Conservation (phyloP, 2,329 filamentous ascomycete species). For the Teratosphaeria destructans region DNA sequence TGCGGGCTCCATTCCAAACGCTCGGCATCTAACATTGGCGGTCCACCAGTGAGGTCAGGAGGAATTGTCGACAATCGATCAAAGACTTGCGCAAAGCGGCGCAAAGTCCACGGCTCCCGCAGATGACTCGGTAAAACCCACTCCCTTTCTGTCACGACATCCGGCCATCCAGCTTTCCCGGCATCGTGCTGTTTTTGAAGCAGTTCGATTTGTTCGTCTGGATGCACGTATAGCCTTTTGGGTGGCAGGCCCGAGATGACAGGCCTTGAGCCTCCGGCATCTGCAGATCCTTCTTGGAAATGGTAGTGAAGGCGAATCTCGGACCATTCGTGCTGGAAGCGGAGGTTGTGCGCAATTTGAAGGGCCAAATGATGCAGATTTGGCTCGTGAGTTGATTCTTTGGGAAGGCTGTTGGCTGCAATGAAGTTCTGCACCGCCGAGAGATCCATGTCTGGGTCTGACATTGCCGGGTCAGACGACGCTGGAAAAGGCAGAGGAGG, state of each 20-base stretch:
- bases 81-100: conserved; percentile 58
- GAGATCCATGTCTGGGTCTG: not conserved
- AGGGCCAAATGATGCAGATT: conserved; percentile 41
- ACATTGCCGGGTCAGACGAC: not conserved
- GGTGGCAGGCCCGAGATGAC: conserved; percentile 65
- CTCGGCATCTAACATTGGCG: conserved; percentile 1
- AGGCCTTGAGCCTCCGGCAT: conserved; percentile 43
- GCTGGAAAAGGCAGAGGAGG: not conserved
- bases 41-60: conserved; percentile 18
- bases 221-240: conserved; percentile 63
- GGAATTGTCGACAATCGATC: conserved; percentile 43
- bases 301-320: conserved; percentile 42
- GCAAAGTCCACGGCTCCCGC: conserved; percentile 61
- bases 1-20: not conserved
- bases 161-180: conserved; percentile 22
- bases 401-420: not conserved
- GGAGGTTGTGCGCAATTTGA: conserved; percentile 59
- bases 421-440: not conserved
- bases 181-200: conserved; percentile 44
- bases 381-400: not conserved
- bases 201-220: conserved; percentile 69
- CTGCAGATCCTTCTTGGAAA: conserved; percentile 4
- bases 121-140: conserved; percentile 69
- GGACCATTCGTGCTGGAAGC: conserved; percentile 67
- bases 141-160: conserved; percentile 44